These are phyloP conservation scores for Laburnicola sp. DNA, from an alignment of 2,329 filamentous ascomycete genomes.

Conservation along the genomic window DNA sequence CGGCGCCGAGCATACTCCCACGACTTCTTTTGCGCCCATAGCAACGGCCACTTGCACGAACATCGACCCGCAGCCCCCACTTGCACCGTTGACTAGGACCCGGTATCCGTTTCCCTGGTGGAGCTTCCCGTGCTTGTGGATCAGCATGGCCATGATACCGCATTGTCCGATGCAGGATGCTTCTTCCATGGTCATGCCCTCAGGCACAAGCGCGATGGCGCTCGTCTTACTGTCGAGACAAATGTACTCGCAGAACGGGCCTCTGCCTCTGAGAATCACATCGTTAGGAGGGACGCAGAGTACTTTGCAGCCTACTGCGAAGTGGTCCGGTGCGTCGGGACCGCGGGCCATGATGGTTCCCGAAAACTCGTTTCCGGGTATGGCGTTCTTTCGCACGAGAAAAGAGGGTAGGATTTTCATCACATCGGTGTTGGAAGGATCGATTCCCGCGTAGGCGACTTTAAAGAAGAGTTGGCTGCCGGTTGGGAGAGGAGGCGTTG, in stretches of 20 bases:
- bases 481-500: conserved; percentile 6
- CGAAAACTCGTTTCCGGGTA: conserved; percentile 47
- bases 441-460: conserved; percentile 47
- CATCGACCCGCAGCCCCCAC: conserved; percentile 54
- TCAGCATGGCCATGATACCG: conserved; percentile 45
- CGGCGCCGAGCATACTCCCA: conserved; percentile 51
- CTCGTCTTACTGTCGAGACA: conserved; percentile 41
- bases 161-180: conserved; percentile 44
- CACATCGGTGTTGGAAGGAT: conserved; percentile 45
- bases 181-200: conserved; percentile 35
- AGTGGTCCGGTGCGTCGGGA: conserved; percentile 13
- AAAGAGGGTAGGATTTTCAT: conserved; percentile 46
- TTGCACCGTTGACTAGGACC: conserved; percentile 56
- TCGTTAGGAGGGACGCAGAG: conserved; percentile 43
- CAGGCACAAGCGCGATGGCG: conserved; percentile 36
- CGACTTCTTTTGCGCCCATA: conserved; percentile 45
- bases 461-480: conserved; percentile 16
- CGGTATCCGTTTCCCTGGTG: conserved; percentile 41
- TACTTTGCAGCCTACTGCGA: conserved; percentile 40
- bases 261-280: conserved; percentile 40
- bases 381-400: conserved; percentile 38
- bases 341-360: conserved; percentile 38
- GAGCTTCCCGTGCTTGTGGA: conserved; percentile 38
- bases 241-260: conserved; percentile 48
- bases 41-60: conserved; percentile 50